phyloP scores from a whole-genome alignment of 2,329 filamentous ascomycete species.

The Berkeleyomyces basicola region DNA sequence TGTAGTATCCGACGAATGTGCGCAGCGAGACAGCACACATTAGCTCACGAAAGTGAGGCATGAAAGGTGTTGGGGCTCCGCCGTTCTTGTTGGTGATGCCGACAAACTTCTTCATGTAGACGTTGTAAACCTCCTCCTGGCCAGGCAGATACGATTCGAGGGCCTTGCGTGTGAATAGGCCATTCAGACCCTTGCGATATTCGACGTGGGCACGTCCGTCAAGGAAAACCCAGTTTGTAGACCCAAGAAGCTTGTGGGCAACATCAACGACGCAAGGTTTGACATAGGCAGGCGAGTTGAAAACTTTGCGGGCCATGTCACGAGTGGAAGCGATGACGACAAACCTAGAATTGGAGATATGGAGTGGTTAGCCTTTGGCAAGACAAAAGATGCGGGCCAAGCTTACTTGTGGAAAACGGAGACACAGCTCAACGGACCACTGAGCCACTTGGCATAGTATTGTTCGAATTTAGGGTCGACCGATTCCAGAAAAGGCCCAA shows the following conservation, averaged over 20 bases:
- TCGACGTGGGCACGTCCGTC: slow-evolving; percentile 91
- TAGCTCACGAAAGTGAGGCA: slow-evolving; percentile 81
- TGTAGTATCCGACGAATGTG: slow-evolving; percentile 95
- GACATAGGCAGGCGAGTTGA: slow-evolving; percentile 82
- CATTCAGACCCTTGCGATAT: slow-evolving; percentile 91
- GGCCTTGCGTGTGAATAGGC: slow-evolving; percentile 80
- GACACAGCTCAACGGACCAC: slow-evolving; percentile 84
- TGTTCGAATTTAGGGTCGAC: slow-evolving; percentile 81
- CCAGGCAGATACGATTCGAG: slow-evolving; percentile 78
- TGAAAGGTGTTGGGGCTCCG: slow-evolving; percentile 68
- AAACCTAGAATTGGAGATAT: slow-evolving; percentile 41
- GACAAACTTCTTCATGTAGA: slow-evolving; percentile 68
- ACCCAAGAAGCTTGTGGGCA: slow-evolving; percentile 81
- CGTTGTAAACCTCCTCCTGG: slow-evolving; percentile 80
- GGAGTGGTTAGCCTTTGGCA: background rate
- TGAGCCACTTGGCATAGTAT: slow-evolving; percentile 85
- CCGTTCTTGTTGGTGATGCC: slow-evolving; percentile 54
- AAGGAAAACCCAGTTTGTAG: slow-evolving; percentile 92
- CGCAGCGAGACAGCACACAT: slow-evolving; percentile 91
- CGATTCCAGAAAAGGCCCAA: slow-evolving; percentile 90
- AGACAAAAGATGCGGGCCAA: background rate
- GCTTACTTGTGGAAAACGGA: slow-evolving; percentile 96
- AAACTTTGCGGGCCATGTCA: slow-evolving; percentile 89
- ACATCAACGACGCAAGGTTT: slow-evolving; percentile 95
- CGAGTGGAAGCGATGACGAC: slow-evolving; percentile 91